Evolutionary conservation across 306 rosid genomes (phyloP), one percentile per base, ranked within the genome.

Genomic region (Quercus engelmannii): DNA sequence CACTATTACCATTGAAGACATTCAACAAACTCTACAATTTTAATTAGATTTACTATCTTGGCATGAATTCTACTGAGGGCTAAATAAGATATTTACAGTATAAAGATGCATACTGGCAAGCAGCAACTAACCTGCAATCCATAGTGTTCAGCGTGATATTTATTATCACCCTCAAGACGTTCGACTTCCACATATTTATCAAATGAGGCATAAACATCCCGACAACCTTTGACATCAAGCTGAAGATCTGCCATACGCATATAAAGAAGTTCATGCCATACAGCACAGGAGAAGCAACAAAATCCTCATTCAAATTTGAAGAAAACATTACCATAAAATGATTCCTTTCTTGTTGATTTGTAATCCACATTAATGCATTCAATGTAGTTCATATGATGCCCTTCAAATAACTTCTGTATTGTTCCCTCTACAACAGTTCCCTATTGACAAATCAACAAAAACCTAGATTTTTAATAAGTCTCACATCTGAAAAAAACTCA

Each of bases 341-440:
- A 96, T 80, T 96, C 99, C 89, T 93, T 96, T 87, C 99, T 92
- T 25, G 98, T 96, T 70, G 99, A 96, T 84, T 93, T 96, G 75
- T 93, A 96, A 86, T 96, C 99, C 84, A 93, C 99, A n/a, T 96
- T 96, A 81, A 96, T 91, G 92, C 99, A 96, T 82, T 96, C 99
- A 62, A 96, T 96, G 74, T 93, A 96, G 80, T 96, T 96, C 99
- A 96, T 96, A 74, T 96, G 98, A 81, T 96, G 99, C 69, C 99
- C 99, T 89, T 96, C 99, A 82, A 96, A 96, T 81, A 96, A 90
- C 79, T 93, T 89, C 83, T 96, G 99, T 82, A 96, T 96, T 21
- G 99, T 96, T 80, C 98, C 99, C 89, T 96, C 99, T 26, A 96
- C 99, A 75, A 96, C 99, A 80, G 99, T 96, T 82, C 96, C 98